phyloP scores from a whole-genome alignment of 2,329 filamentous ascomycete species.

The Aspergillus alliaceus region DNA sequence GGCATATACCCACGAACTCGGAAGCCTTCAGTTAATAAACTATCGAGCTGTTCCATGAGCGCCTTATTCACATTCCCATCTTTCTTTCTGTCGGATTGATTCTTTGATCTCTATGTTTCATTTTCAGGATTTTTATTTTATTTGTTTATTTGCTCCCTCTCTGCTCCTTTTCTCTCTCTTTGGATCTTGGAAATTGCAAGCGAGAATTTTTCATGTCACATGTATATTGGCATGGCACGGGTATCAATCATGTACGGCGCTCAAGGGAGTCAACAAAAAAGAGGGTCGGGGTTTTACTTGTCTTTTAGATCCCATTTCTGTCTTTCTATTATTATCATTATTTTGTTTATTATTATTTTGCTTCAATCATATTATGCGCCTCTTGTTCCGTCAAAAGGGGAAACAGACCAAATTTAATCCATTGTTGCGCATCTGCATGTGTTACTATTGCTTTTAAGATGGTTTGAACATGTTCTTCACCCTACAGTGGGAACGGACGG shows the following conservation, averaged over 20 bases:
- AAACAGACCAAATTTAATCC: neutral
- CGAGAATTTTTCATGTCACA: neutral
- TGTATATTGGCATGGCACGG: neutral
- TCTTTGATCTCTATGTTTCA: neutral
- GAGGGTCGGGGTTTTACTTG: neutral
- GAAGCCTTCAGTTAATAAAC: neutral
- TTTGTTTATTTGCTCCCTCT: neutral
- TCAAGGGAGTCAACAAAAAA: neutral
- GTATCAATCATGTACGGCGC: slow-evolving; percentile 1
- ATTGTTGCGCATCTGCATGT: neutral
- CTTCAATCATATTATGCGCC: neutral
- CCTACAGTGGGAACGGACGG: neutral
- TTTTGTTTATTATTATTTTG: neutral
- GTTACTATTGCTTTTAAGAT: neutral
- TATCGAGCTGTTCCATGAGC: neutral
- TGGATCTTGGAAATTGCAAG: neutral
- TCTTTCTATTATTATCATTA: neutral
- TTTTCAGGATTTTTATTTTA: neutral
- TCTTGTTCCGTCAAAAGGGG: neutral
- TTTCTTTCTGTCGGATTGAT: neutral
- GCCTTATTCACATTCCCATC: neutral
- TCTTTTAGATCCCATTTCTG: neutral
- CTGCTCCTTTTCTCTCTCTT: neutral
- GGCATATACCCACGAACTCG: neutral
- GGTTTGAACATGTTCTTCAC: neutral